phyloP scores from a whole-genome alignment of 2,329 filamentous ascomycete genomes.

The Cladosporium austrohemisphaericum region DNA sequence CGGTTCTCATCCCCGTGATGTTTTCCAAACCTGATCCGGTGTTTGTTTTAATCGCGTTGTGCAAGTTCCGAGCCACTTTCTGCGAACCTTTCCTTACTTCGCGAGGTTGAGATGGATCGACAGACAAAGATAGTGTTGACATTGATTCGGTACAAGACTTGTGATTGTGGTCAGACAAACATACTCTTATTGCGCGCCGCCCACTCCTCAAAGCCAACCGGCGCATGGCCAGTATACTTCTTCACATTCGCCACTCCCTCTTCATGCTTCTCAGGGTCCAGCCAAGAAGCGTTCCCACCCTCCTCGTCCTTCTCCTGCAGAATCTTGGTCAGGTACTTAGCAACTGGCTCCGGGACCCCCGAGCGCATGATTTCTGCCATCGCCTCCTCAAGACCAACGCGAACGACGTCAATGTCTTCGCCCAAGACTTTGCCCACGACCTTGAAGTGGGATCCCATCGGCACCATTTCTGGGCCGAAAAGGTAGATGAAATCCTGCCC shows the following conservation, averaged over 20 bases:
- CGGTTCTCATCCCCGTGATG: no score
- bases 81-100: no score
- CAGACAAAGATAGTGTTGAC: no score
- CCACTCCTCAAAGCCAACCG: constrained; percentile 35
- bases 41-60: no score
- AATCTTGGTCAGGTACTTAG: constrained; percentile 19
- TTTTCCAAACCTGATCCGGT: no score
- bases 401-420: constrained; percentile 31
- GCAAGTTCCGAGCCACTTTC: no score
- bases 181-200: constrained; percentile 28
- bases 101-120: no score
- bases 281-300: background rate
- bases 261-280: constrained; percentile 6
- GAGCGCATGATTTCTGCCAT: constrained; percentile 4
- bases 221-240: constrained; percentile 31
- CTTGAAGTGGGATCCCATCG: constrained; percentile 29
- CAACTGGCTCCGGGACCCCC: constrained; percentile 17
- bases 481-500: constrained; percentile 35
- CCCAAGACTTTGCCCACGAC: constrained; percentile 32
- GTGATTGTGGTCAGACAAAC: no score
- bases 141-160: background rate
- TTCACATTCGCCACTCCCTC: constrained; percentile 31
- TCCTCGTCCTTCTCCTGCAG: background rate
- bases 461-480: constrained; percentile 36
- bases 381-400: constrained; percentile 24